These are phyloP conservation scores for Solanum etuberosum DNA, from an alignment of 257 asterid genomes.

Conservation along the genomic window DNA sequence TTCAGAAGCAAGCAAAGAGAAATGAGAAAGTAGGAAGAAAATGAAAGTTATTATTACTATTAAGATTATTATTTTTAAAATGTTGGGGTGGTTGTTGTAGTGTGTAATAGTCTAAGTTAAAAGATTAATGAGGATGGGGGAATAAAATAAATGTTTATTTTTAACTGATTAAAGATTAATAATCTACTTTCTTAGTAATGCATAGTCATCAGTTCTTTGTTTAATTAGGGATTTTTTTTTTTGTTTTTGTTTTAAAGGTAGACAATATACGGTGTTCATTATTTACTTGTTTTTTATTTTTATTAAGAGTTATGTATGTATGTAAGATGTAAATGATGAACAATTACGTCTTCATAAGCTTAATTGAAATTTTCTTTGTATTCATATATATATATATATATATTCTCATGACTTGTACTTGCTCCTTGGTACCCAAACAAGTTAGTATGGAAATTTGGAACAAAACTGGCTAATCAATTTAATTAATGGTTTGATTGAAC, in stretches of 20 bases:
- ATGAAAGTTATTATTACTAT: not conserved
- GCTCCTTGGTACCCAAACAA: too few relatives aligned
- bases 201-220: not conserved
- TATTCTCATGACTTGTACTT: not conserved
- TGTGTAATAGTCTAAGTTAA: not conserved
- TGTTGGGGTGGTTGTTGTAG: not conserved
- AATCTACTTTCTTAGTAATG: not conserved
- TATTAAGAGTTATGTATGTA: not conserved
- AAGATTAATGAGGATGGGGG: not conserved
- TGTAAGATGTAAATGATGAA: not conserved
- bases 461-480: not conserved
- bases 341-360: not conserved
- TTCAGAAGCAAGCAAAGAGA: conserved; percentile 57
- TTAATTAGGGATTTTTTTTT: not conserved
- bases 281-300: not conserved
- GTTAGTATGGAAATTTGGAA: not conserved
- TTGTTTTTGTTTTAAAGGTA: not conserved
- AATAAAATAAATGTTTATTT: not conserved
- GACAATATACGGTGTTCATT: not conserved
- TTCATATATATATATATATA: not conserved
- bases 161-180: not conserved
- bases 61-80: not conserved
- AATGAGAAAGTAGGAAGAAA: not conserved
- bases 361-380: not conserved
- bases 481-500: not conserved